phyloP scores from a whole-genome alignment of 441 rosid species.

The Adansonia gregorii region DNA sequence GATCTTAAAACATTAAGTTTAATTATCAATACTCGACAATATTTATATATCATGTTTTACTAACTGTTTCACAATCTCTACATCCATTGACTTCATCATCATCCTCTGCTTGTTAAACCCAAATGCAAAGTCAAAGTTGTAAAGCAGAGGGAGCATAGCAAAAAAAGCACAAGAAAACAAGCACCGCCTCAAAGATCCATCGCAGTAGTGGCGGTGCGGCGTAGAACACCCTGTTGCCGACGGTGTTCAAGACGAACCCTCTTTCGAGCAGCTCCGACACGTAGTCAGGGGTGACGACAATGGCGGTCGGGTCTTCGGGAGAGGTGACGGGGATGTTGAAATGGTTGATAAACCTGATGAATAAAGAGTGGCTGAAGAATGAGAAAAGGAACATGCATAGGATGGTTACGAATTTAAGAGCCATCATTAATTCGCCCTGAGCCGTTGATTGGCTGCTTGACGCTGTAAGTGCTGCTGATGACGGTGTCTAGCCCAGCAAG shows the following conservation, averaged over 20 bases:
- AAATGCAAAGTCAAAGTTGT: conserved; percentile 70
- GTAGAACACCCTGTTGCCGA: conserved; percentile 81
- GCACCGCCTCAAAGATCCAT: conserved; percentile 89
- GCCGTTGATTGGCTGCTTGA: conserved; percentile 83
- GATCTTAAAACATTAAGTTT: too few species aligned
- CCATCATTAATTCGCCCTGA: conserved; percentile 82
- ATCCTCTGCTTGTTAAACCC: not conserved
- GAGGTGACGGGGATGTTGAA: conserved; percentile 75
- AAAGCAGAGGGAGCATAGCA: conserved; percentile 71
- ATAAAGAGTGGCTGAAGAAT: conserved; percentile 76
- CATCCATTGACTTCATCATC: not conserved
- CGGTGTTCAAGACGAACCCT: conserved; percentile 67
- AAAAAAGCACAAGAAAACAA: conserved; percentile 64
- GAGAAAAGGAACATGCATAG: conserved; percentile 73
- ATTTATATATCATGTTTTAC: not conserved
- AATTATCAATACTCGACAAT: too few species aligned
- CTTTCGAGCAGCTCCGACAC: conserved; percentile 60
- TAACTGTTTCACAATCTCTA: conserved; percentile 5
- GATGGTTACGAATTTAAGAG: conserved; percentile 75
- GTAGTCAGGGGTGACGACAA: conserved; percentile 51
- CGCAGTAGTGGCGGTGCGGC: conserved; percentile 72
- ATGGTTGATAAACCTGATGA: conserved; percentile 77
- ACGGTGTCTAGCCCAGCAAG: conserved; percentile 81
- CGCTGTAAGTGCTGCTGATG: conserved; percentile 83
- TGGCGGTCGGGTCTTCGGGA: conserved; percentile 45